A percentile compares a stretch with the other conserved stretches of the same genome.
Conservation (phyloP, 2,329 filamentous ascomycete genomes). For the Sarocladium brachiariae region DNA sequence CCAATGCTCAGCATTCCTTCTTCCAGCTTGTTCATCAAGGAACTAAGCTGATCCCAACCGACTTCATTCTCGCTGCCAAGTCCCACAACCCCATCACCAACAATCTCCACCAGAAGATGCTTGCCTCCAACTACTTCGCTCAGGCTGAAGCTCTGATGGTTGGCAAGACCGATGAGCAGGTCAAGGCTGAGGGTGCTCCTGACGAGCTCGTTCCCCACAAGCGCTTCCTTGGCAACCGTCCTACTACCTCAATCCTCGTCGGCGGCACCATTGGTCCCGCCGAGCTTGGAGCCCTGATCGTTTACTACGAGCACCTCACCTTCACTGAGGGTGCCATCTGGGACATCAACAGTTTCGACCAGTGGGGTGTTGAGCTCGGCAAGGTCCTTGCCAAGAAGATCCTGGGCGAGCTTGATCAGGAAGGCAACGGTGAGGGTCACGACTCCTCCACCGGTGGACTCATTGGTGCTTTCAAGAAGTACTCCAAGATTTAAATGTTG, state of each 20-base stretch:
- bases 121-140: constrained; percentile 86
- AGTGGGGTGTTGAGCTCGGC: constrained; percentile 98
- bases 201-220: constrained; percentile 89
- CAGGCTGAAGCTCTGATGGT: constrained; percentile 89
- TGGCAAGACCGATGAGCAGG: constrained; percentile 75
- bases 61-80: constrained; percentile 95
- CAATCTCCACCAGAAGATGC: constrained; percentile 95
- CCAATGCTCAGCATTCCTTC: constrained; percentile 99
- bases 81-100: constrained; percentile 92
- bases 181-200: constrained; percentile 66
- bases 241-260: constrained; percentile 86
- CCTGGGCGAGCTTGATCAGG: constrained; percentile 73
- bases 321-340: constrained; percentile 97
- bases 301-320: constrained; percentile 98
- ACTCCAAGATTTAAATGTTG: constrained; percentile 38
- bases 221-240: constrained; percentile 96
- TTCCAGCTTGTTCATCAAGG: constrained; percentile 99
- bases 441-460: constrained; percentile 84
- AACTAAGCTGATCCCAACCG: constrained; percentile 95
- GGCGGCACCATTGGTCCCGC: constrained; percentile 90
- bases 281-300: constrained; percentile 89
- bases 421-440: constrained; percentile 65
- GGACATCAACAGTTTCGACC: constrained; percentile 99
- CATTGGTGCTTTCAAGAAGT: constrained; percentile 88
- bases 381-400: constrained; percentile 95